Base-by-base conservation (phyloP, 2,329 filamentous ascomycete genomes). In the Paraphaeosphaeria sporulosa region DNA sequence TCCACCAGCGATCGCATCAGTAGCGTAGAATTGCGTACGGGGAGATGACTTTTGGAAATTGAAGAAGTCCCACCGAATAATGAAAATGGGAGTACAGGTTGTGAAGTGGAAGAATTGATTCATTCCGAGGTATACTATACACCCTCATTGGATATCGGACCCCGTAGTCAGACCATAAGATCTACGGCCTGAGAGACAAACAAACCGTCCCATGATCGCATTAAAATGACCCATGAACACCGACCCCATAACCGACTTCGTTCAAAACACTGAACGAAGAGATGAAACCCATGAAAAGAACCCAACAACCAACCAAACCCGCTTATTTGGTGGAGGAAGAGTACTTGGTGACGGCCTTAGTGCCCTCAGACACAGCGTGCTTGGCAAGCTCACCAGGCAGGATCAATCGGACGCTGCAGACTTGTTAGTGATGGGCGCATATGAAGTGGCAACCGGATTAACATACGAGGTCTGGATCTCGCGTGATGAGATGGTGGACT, bases 341-440 rank as follows among this genome's bases (percentile, higher is more conserved):
- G 89, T 98, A 99, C 90, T 99, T 99, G 87, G 95, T 99, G 74
- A 99, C 95, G 60, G 95, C 95, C 92, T 99, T 99, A 82, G 95
- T 99, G 79, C 95, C 95, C 86, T 99, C 95, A 75, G 95, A 99
- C 51, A 99, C 95, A 72, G 95, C 95, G 85, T 99, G 95, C 91
- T 99, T 99, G 82, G 95, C 95, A 74, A 99, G 89, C 86, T 99
- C 95, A 85, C 95, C 95, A 49, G 95, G 95, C 57, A 99, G 91
- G 84, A 99, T 99, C 65, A 99, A 89, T 71, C 95, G 91, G 74
- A 99, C 95, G 73, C 87, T 89, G 71, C 0, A 40, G 13, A 32
- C 12, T 21, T 21, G 61, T 82, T 67, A 80, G 77, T 51, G 50
- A 53, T 51, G 55, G 27, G 12, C 17, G 19, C 17, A 27, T 32